Conservation (phyloP, 768 basidiomycete species). For the Mycena vulgaris region DNA sequence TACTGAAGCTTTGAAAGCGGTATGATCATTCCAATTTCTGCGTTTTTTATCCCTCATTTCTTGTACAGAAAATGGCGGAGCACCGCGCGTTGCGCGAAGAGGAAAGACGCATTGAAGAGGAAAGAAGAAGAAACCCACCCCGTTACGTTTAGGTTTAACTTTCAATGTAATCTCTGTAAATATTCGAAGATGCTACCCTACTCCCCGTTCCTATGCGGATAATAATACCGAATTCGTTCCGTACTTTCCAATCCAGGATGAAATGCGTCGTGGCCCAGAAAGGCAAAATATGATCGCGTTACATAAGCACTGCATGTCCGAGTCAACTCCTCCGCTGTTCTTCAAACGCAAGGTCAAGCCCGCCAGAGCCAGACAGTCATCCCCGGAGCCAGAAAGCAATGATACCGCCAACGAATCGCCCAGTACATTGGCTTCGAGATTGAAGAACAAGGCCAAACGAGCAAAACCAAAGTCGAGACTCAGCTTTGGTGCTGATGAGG, state of each 20-base stretch:
- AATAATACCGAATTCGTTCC: too few relatives aligned
- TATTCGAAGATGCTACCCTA: neutral
- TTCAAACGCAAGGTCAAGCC: constrained; percentile 67
- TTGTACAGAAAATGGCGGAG: constrained; percentile 38
- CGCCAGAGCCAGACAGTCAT: constrained; percentile 57
- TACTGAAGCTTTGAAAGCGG: constrained; percentile 37
- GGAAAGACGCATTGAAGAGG: constrained; percentile 33
- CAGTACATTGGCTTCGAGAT: constrained; percentile 71
- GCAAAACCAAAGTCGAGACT: constrained; percentile 76
- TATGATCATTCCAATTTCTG: neutral
- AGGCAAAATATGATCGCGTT: too few relatives aligned
- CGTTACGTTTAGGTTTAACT: constrained; percentile 23
- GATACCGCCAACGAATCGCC: constrained; percentile 67
- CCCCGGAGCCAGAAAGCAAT: constrained; percentile 53
- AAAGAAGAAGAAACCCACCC: constrained; percentile 26
- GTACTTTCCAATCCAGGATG: too few relatives aligned
- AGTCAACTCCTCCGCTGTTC: constrained; percentile 62
- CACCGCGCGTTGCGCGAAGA: constrained; percentile 32
- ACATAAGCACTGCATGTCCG: too few relatives aligned
- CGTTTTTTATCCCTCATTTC: neutral
- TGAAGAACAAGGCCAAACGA: constrained; percentile 82
- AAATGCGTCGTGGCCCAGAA: too few relatives aligned
- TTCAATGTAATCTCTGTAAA: neutral
- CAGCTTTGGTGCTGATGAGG: constrained; percentile 81
- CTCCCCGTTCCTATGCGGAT: too few relatives aligned